Evolutionary conservation across 495 filamentous ascomycete genomes (phyloP).

Genomic region (Durotheca rogersii): DNA sequence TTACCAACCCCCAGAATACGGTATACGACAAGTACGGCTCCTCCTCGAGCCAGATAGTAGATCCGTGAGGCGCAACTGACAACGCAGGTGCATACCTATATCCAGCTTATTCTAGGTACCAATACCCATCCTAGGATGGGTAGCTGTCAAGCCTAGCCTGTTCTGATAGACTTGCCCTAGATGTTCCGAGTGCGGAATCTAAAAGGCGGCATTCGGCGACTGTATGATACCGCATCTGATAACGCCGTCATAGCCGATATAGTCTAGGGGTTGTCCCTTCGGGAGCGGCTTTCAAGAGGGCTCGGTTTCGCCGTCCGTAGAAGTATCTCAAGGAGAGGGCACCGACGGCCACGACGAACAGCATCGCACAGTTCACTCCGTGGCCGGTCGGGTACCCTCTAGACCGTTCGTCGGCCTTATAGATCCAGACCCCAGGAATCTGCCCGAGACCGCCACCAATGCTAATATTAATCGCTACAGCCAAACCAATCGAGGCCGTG

Average conservation of each 20-base stretch:
- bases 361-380: conserved; percentile 50
- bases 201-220: background rate
- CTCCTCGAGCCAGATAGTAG: too few relatives aligned
- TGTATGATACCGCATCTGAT: background rate
- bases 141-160: too few relatives aligned
- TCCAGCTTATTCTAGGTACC: too few relatives aligned
- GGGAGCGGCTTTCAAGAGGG: conserved; percentile 29
- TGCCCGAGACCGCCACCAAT: conserved; percentile 65
- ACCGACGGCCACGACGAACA: conserved; percentile 46
- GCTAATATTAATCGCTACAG: conserved; percentile 68
- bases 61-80: too few relatives aligned
- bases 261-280: conserved; percentile 28
- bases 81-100: too few relatives aligned
- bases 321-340: conserved; percentile 39
- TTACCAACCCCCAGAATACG: too few relatives aligned
- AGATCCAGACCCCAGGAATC: conserved; percentile 74
- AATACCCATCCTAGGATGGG: too few relatives aligned
- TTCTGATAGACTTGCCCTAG: too few relatives aligned
- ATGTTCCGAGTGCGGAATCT: background rate
- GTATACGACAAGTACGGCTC: too few relatives aligned
- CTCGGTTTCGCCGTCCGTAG: conserved; percentile 45
- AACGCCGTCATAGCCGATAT: conserved; percentile 30
- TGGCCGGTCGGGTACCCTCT: conserved; percentile 68
- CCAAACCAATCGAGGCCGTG: conserved; percentile 63
- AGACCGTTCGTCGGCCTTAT: conserved; percentile 60